A percentile compares a stretch with the other conserved stretches of the same genome.
Evolutionary conservation across 2,329 filamentous ascomycete species (phyloP).

Genomic region (Sclerotinia sclerotiorum): DNA sequence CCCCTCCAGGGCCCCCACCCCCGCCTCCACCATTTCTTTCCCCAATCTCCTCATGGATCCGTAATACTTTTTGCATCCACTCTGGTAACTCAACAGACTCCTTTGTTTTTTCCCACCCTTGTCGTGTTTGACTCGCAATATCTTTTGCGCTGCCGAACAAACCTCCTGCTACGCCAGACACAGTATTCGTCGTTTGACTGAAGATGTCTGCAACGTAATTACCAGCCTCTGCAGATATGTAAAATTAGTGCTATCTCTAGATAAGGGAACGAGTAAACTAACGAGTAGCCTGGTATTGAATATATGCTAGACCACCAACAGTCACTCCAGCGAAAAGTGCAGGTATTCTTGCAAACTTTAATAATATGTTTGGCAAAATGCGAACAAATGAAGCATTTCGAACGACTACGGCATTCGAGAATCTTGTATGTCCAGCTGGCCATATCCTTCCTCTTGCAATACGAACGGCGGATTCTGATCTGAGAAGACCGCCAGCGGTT

Average conservation of each 20-base stretch:
- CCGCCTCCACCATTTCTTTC: constrained; percentile 42
- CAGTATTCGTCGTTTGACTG: constrained; percentile 68
- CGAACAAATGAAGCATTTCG: constrained; percentile 65
- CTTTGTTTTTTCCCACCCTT: constrained; percentile 81
- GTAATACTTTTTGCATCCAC: constrained; percentile 76
- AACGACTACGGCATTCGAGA: constrained; percentile 73
- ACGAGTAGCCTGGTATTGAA: constrained; percentile 95
- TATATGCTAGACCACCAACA: constrained; percentile 82
- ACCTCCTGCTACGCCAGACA: constrained; percentile 65
- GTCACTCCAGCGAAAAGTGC: constrained; percentile 89
- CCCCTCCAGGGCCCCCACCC: constrained; percentile 46
- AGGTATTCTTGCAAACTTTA: constrained; percentile 84
- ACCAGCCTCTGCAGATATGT: constrained; percentile 59
- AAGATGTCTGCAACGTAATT: constrained; percentile 77
- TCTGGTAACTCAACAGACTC: constrained; percentile 70
- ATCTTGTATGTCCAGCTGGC: constrained; percentile 73
- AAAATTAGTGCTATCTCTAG: constrained; percentile 4
- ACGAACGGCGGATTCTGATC: constrained; percentile 62
- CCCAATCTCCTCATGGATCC: constrained; percentile 59
- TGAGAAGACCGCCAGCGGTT: constrained; percentile 67
- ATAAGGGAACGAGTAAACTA: constrained; percentile 42
- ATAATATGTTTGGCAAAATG: constrained; percentile 79
- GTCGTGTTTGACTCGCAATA: constrained; percentile 74
- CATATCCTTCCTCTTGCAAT: constrained; percentile 65
- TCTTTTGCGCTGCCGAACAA: constrained; percentile 71